Conservation (phyloP, 2,329 filamentous ascomycete species). For the Exophiala alcalophila region DNA sequence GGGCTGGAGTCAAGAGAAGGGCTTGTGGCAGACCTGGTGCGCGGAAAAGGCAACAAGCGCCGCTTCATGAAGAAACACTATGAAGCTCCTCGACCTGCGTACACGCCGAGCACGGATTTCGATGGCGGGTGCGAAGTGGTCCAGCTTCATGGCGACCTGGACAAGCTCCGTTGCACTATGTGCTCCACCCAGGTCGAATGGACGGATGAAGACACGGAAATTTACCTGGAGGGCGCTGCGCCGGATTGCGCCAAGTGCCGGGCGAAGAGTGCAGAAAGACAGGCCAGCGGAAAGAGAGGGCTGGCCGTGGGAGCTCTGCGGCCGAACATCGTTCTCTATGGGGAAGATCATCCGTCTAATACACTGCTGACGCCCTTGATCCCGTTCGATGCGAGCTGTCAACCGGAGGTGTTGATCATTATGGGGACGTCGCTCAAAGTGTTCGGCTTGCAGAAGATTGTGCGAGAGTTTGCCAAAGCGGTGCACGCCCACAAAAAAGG, state of each 20-base stretch:
- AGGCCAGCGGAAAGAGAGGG: slow-evolving; percentile 64
- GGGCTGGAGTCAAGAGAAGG: slow-evolving; percentile 69
- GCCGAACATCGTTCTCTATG: slow-evolving; percentile 71
- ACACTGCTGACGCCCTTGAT: slow-evolving; percentile 67
- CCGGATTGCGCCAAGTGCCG: slow-evolving; percentile 66
- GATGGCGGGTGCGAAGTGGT: slow-evolving; percentile 51
- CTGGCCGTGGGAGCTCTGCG: slow-evolving; percentile 65
- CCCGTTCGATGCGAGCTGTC: slow-evolving; percentile 63
- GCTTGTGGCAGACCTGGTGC: slow-evolving; percentile 59
- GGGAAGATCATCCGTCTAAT: slow-evolving; percentile 68
- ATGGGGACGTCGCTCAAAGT: slow-evolving; percentile 69
- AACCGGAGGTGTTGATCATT: slow-evolving; percentile 66
- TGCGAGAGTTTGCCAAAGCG: slow-evolving; percentile 68
- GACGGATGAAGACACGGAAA: slow-evolving; percentile 50
- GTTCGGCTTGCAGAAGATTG: slow-evolving; percentile 67
- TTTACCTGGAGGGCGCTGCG: slow-evolving; percentile 58
- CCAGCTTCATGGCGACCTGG: slow-evolving; percentile 69
- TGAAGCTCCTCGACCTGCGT: slow-evolving; percentile 26
- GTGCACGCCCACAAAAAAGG: slow-evolving; percentile 59
- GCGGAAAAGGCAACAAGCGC: slow-evolving; percentile 61
- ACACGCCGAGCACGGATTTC: slow-evolving; percentile 25
- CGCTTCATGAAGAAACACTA: slow-evolving; percentile 54
- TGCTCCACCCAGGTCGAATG: slow-evolving; percentile 37
- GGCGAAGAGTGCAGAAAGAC: slow-evolving; percentile 59
- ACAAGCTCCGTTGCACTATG: slow-evolving; percentile 57